A percentile compares a stretch with the other conserved stretches of the same genome.
phyloP scores from a whole-genome alignment of 2,329 filamentous ascomycete species.

The Blastomyces percursus region DNA sequence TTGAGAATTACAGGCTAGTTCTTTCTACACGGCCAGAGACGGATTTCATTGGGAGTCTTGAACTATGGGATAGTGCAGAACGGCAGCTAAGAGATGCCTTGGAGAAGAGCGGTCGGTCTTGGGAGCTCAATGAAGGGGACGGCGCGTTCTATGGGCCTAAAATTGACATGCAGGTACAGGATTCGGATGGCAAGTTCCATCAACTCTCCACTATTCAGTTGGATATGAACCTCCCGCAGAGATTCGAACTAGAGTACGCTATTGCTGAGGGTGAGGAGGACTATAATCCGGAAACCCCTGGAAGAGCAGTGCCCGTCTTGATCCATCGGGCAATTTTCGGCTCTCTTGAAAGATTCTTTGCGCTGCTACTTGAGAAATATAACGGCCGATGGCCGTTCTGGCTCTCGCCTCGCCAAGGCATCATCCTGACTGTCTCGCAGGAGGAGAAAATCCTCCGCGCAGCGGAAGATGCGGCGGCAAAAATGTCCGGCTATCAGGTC shows the following conservation, averaged over 20 bases:
- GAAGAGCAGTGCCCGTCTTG: constrained; percentile 60
- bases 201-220: constrained; percentile 83
- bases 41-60: constrained; percentile 62
- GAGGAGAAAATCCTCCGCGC: constrained; percentile 37
- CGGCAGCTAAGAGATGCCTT: constrained; percentile 54
- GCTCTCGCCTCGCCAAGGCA: constrained; percentile 69
- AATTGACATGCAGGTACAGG: constrained; percentile 73
- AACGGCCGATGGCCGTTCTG: constrained; percentile 76
- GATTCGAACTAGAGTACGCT: constrained; percentile 66
- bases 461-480: constrained; percentile 40
- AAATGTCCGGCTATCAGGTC: constrained; percentile 33
- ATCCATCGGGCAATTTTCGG: constrained; percentile 78
- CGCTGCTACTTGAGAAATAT: constrained; percentile 73
- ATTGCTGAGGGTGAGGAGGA: constrained; percentile 36
- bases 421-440: constrained; percentile 60
- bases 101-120: constrained; percentile 52
- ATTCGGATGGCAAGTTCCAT: constrained; percentile 74
- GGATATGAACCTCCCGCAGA: constrained; percentile 77
- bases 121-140: constrained; percentile 68
- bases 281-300: constrained; percentile 36
- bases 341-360: constrained; percentile 74
- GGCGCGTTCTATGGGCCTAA: constrained; percentile 89
- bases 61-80: constrained; percentile 61
- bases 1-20: constrained; percentile 63
- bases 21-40: constrained; percentile 68